phyloP scores from a whole-genome alignment of 1,139 yeast species.

The Arxiozyma bovina region DNA sequence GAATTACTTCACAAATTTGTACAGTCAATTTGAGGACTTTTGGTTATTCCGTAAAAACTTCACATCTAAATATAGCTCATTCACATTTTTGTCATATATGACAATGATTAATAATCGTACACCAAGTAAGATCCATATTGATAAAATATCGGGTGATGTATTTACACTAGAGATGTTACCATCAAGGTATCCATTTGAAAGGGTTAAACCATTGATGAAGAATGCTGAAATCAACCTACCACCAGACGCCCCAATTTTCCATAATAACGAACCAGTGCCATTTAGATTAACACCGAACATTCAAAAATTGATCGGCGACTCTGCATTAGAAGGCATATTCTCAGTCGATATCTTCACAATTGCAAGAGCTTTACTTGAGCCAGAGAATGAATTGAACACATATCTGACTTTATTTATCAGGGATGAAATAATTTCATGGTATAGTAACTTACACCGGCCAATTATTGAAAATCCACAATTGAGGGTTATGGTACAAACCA shows the following conservation, averaged over 20 bases:
- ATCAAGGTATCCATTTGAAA: conserved; percentile 41
- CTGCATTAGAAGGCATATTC: conserved; percentile 83
- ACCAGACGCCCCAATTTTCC: conserved; percentile 77
- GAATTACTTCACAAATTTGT: conserved; percentile 55
- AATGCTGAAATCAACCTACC: conserved; percentile 47
- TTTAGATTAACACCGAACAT: conserved; percentile 94
- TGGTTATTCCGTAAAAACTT: conserved; percentile 96
- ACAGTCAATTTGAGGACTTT: conserved; percentile 80
- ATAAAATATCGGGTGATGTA: conserved; percentile 74
- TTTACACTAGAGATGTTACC: conserved; percentile 97
- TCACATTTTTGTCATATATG: conserved; percentile 87
- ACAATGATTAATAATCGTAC: conserved; percentile 90
- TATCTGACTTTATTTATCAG: conserved; percentile 85
- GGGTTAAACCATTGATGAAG: conserved; percentile 39
- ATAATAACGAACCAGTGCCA: conserved; percentile 91
- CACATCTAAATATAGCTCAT: conserved; percentile 91
- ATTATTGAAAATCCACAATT: conserved; percentile 61
- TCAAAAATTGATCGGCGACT: conserved; percentile 87
- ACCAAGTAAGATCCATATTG: conserved; percentile 85
- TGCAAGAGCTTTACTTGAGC: conserved; percentile 82
- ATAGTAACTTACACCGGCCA: conserved; percentile 64
- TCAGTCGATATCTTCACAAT: conserved; percentile 79
- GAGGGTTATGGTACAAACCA: conserved; percentile 78
- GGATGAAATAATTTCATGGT: conserved; percentile 93
- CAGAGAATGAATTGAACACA: conserved; percentile 82